Base-by-base conservation (phyloP, 768 basidiomycete species). In the Dendrothele bispora region DNA sequence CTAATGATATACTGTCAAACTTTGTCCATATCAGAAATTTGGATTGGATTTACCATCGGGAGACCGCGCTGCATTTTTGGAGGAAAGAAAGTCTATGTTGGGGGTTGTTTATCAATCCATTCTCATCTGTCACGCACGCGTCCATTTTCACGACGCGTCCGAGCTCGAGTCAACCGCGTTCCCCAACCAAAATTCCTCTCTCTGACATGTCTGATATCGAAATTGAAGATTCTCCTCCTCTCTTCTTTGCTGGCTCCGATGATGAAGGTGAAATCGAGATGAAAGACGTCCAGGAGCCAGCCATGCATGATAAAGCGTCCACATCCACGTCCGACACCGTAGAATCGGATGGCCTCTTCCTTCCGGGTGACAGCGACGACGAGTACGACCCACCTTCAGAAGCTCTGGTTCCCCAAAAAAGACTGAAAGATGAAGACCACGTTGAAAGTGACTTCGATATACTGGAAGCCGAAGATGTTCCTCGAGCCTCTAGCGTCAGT, bases 51-150 rank as follows among this genome's bases (percentile, higher is more conserved):
- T 64, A 88, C 88, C 84, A 90, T 89, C 39, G 85, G 85, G 59
- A 91, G 77, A 55, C 80, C 80, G 53, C 89, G 86, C 69, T 91
- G 90, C 91, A 92, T 92, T 76, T 81, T 84, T 63, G 45, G 55
- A 58, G 54, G 52, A 50, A 49, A 46, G 49, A 52, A 42, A 25
- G 39, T 41, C 29, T 43, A 22, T 43, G 35, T n/a, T n/a, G n/a
- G n/a, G n/a, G n/a, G n/a, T n/a, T 75, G 62, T 76, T 68, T 59
- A 42, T 35, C 14, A 51, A 52, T 61, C n/a, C n/a, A n/a, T n/a
- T n/a, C n/a, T n/a, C n/a, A n/a, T n/a, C 66, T 66, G 66, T 63
- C 59, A 61, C 56, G 54, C 60, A 69, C 70, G 70, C 68, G 72
- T 70, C 49, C 49, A 24, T 50, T 41, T 36, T 41, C 37, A 46